Percentiles rank a stretch among this genome's conserved stretches.
phyloP scores from a whole-genome alignment of 768 basidiomycete species.

The Suillus decipiens region DNA sequence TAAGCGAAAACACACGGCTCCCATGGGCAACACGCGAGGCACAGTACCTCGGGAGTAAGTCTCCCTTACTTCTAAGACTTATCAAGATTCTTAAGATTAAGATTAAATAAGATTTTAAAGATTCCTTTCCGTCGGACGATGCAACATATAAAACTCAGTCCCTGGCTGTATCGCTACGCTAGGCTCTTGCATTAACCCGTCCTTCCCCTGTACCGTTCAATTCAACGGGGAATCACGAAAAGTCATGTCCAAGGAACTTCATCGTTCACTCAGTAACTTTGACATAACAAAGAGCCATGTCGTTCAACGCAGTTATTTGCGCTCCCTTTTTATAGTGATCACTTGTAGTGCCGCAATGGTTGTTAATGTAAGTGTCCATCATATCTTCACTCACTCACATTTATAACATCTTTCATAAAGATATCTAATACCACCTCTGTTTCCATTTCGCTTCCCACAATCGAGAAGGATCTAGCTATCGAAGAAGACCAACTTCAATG shows the following conservation, averaged over 20 bases:
- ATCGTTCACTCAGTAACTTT: conserved; percentile 4
- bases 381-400: not conserved
- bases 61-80: too few relatives aligned
- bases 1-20: too few relatives aligned
- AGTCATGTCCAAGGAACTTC: conserved; percentile 16
- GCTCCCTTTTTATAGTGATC: conserved; percentile 32
- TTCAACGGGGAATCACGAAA: conserved; percentile 1
- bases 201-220: not conserved
- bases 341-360: conserved; percentile 44
- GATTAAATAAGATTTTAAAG: too few relatives aligned
- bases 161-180: not conserved
- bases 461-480: conserved; percentile 51
- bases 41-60: too few relatives aligned
- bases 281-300: conserved; percentile 12
- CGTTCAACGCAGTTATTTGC: conserved; percentile 24
- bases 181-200: conserved; percentile 4
- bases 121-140: not conserved
- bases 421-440: conserved; percentile 42
- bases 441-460: conserved; percentile 52
- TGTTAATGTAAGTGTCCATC: conserved; percentile 31
- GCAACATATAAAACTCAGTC: conserved; percentile 22
- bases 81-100: too few relatives aligned
- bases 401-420: conserved; percentile 17
- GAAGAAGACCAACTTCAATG: conserved; percentile 60
- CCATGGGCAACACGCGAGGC: too few relatives aligned